Evolutionary conservation across 2,329 filamentous ascomycete species (phyloP), one percentile per base, ranked within the genome.

Genomic region (Fusarium piperis): DNA sequence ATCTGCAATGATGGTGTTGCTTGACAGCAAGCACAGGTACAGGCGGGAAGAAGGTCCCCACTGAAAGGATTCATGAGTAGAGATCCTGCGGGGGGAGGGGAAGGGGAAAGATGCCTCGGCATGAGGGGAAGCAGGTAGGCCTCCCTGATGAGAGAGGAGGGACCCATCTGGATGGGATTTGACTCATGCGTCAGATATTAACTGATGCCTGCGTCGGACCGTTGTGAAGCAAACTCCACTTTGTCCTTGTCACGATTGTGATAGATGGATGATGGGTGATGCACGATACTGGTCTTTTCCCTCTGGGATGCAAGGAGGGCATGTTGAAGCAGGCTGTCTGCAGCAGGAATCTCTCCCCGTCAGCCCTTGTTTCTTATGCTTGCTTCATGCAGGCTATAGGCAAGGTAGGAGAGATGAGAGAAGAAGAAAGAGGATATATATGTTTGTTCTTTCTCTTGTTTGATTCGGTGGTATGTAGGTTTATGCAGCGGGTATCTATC

Each of bases 1-100:
- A 26, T 58, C 28, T 62, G 60, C 51, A 55, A 33, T 35, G 16
- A 44, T 46, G 36, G 38, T 62, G 60, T 36, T 57, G 60, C 23
- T 58, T 44, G 39, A 46, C 38, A 33, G 30, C 23, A 52, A n/a
- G 55, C 55, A 32, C n/a, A n/a, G n/a, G n/a, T 28, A n/a, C 18
- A 48, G 44, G 39, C 44, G 10, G 39, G 39, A 20, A n/a, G 33
- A 15, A 15, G 48, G 39, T n/a, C 13, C 20, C 30, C 51, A 20
- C 30, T 8, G 8, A 52, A 48, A 48, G 44, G 44, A 48, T 32
- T 44, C 52, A n/a, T 26, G 15, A 23, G 52, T n/a, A 26, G 32
- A 36, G 32, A 38, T 56, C 18, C 52, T 38, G 52, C 33, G 57
- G 44, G 41, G 38, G 39, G 33, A 35, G 15, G 32, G 48, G 30